Conservation (phyloP, 306 rosid species). For the Inga leiocalycina region DNA sequence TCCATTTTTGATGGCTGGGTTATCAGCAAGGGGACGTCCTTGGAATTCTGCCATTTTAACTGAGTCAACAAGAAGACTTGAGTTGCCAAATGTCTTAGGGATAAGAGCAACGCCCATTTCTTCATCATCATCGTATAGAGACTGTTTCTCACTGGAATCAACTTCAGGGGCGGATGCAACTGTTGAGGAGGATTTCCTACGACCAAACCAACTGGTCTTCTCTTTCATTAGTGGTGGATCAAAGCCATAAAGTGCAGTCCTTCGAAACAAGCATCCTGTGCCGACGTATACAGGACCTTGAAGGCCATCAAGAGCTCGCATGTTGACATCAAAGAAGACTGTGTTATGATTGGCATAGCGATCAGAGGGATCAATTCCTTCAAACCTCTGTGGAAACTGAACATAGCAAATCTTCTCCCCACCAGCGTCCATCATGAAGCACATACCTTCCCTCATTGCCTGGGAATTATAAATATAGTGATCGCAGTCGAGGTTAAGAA, state of each 20-base stretch:
- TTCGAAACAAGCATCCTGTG: constrained; percentile 76
- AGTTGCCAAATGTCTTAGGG: constrained; percentile 79
- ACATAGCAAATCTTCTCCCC: constrained; percentile 69
- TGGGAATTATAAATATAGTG: constrained; percentile 73
- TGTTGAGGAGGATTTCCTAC: constrained; percentile 52
- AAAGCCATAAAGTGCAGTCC: constrained; percentile 78
- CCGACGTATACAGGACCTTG: constrained; percentile 88
- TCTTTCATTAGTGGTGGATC: constrained; percentile 61
- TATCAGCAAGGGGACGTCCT: constrained; percentile 82
- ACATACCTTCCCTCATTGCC: constrained; percentile 83
- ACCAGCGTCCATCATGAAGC: constrained; percentile 87
- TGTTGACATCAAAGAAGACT: constrained; percentile 81
- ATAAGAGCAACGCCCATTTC: constrained; percentile 58
- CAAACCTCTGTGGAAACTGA: constrained; percentile 86
- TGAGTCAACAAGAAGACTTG: constrained; percentile 65
- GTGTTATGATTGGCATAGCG: constrained; percentile 84
- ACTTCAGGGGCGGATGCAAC: constrained; percentile 64
- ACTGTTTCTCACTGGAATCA: constrained; percentile 41
- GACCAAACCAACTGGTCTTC: constrained; percentile 51
- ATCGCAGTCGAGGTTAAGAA: constrained; percentile 80
- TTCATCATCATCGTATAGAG: constrained; percentile 44
- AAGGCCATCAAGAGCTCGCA: constrained; percentile 83
- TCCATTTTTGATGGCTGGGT: constrained; percentile 59
- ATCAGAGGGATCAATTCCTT: constrained; percentile 84
- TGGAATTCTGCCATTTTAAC: constrained; percentile 68